These are phyloP conservation scores for Naumovozyma dairenensis DNA, from an alignment of 805 yeast species.

Conservation along the genomic window DNA sequence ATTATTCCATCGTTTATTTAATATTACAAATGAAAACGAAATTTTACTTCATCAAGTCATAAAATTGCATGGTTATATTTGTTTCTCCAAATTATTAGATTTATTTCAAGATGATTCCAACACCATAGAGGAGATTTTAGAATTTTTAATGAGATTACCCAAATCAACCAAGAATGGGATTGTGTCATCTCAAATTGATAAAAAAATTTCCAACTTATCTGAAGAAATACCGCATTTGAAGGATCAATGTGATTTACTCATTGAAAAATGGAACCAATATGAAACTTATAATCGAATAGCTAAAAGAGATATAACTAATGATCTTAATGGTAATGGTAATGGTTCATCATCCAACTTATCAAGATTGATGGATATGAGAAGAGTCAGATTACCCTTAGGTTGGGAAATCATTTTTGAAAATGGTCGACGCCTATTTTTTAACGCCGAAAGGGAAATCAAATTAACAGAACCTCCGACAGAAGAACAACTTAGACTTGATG, in stretches of 20 bases:
- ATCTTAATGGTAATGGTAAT: neutral
- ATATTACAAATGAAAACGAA: conserved; percentile 35
- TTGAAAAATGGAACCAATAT: conserved; percentile 61
- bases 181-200: conserved; percentile 62
- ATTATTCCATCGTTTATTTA: conserved; percentile 54
- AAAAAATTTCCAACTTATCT: conserved; percentile 32
- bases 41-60: conserved; percentile 50
- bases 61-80: conserved; percentile 78
- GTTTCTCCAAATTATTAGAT: conserved; percentile 52
- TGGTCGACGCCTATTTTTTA: conserved; percentile 28
- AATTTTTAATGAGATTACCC: conserved; percentile 56
- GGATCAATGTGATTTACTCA: conserved; percentile 32
- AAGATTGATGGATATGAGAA: conserved; percentile 25
- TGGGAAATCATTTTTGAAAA: conserved; percentile 29
- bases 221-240: conserved; percentile 23
- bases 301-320: conserved; percentile 32
- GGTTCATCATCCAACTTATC: neutral
- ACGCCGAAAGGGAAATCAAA: conserved; percentile 24
- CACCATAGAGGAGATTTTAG: conserved; percentile 41
- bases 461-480: conserved; percentile 24
- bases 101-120: conserved; percentile 27
- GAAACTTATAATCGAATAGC: conserved; percentile 84
- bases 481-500: conserved; percentile 9
- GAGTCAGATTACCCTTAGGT: conserved; percentile 27
- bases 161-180: conserved; percentile 69